Conservation (phyloP, 2,329 filamentous ascomycete species). For the Xylaria sp. region DNA sequence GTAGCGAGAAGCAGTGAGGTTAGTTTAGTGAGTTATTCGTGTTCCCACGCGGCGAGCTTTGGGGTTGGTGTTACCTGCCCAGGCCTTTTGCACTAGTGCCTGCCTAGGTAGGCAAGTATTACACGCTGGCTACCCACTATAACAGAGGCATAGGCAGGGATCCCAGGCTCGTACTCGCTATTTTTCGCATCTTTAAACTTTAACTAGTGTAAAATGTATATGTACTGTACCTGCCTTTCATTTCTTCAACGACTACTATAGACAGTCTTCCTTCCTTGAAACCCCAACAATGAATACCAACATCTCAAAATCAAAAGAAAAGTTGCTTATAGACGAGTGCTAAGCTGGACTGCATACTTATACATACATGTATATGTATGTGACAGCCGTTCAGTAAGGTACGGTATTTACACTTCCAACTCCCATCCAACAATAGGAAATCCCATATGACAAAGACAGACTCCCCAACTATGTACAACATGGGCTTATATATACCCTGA, state of each 20-base stretch:
- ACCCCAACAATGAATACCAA: background rate
- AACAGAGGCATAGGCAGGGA: no score
- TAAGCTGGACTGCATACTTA: background rate
- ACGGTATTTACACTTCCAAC: slow-evolving; percentile 23
- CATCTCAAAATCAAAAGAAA: slow-evolving; percentile 4
- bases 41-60: slow-evolving; percentile 6
- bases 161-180: no score
- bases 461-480: slow-evolving; percentile 6
- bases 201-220: no score
- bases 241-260: no score
- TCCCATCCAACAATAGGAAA: slow-evolving; percentile 16
- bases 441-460: slow-evolving; percentile 8
- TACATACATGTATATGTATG: background rate
- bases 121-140: background rate
- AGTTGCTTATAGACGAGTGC: slow-evolving; percentile 15
- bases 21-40: background rate
- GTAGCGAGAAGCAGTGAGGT: background rate
- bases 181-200: no score
- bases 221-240: no score
- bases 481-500: slow-evolving; percentile 4
- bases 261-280: background rate
- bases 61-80: background rate
- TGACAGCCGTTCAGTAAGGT: slow-evolving; percentile 5
- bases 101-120: background rate
- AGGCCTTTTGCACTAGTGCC: background rate